A percentile compares a stretch with the other conserved stretches of the same genome.
phyloP scores from a whole-genome alignment of 495 filamentous ascomycete genomes.

The Trichoderma reesei region DNA sequence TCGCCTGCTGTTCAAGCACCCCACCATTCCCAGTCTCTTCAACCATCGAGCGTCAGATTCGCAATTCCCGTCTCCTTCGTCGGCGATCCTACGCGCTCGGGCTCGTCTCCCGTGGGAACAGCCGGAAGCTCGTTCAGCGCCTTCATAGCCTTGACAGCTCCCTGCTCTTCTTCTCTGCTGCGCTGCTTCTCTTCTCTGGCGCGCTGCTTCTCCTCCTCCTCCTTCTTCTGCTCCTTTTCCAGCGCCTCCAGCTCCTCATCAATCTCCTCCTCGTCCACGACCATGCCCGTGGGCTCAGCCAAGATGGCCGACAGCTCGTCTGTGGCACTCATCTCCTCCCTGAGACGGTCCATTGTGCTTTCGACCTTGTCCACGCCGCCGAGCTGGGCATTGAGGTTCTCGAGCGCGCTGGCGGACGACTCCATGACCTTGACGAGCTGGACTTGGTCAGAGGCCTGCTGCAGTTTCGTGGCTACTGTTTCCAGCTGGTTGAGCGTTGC shows the following conservation, averaged over 20 bases:
- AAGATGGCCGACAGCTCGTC: conserved; percentile 67
- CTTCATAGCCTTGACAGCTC: conserved; percentile 28
- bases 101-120: conserved; percentile 19
- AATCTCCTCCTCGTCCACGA: conserved; percentile 69
- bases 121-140: conserved; percentile 26
- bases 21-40: conserved; percentile 13
- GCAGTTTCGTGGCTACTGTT: conserved; percentile 66
- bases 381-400: conserved; percentile 60
- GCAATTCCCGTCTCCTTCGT: conserved; percentile 2
- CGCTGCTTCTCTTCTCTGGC: conserved; percentile 20
- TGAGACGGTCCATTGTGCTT: conserved; percentile 59
- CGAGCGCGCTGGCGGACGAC: conserved; percentile 58
- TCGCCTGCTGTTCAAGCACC: conserved; percentile 6
- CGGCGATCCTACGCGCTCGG: conserved; percentile 13
- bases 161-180: conserved; percentile 20
- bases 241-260: conserved; percentile 80
- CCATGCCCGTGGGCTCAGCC: conserved; percentile 41
- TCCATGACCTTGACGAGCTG: conserved; percentile 74
- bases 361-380: conserved; percentile 72
- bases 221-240: conserved; percentile 54
- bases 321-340: conserved; percentile 70
- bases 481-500: conserved; percentile 72
- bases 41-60: conserved; percentile 10
- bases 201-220: conserved; percentile 32
- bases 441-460: conserved; percentile 76